Evolutionary conservation across 257 asterid genomes (phyloP).

Genomic region (Leonotis leonurus): DNA sequence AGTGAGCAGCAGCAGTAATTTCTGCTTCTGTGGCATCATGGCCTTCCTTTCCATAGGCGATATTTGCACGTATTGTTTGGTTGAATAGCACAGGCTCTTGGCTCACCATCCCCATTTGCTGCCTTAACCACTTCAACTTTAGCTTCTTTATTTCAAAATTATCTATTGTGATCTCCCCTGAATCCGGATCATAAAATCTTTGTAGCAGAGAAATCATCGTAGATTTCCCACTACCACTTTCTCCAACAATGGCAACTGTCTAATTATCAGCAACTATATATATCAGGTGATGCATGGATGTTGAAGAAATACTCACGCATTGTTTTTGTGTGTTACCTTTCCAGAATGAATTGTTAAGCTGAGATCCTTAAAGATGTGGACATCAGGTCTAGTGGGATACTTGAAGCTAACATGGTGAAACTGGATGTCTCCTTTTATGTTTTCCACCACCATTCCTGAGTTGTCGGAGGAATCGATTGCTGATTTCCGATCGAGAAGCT

Average conservation of each 20-base stretch:
- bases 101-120: conserved; percentile 54
- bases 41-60: conserved; percentile 41
- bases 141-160: conserved; percentile 22
- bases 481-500: conserved; percentile 46
- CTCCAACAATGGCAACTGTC: conserved; percentile 56
- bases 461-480: conserved; percentile 36
- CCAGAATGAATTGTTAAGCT: conserved; percentile 36
- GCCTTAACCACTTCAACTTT: conserved; percentile 42
- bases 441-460: conserved; percentile 30
- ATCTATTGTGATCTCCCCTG: conserved; percentile 41
- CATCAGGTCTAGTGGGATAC: conserved; percentile 62
- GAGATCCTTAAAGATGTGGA: conserved; percentile 44
- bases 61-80: conserved; percentile 42
- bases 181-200: conserved; percentile 42
- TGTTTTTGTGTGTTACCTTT: conserved; percentile 18
- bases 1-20: conserved; percentile 35
- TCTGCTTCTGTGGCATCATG: conserved; percentile 43
- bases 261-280: not conserved
- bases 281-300: too few species aligned
- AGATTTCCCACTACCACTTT: conserved; percentile 62
- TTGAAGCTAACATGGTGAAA: conserved; percentile 46
- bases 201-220: conserved; percentile 43
- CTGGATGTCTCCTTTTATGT: conserved; percentile 48
- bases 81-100: conserved; percentile 46
- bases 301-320: not conserved